Conservation (phyloP, 2,329 filamentous ascomycete species). For the Pseudodiploospora longispora region DNA sequence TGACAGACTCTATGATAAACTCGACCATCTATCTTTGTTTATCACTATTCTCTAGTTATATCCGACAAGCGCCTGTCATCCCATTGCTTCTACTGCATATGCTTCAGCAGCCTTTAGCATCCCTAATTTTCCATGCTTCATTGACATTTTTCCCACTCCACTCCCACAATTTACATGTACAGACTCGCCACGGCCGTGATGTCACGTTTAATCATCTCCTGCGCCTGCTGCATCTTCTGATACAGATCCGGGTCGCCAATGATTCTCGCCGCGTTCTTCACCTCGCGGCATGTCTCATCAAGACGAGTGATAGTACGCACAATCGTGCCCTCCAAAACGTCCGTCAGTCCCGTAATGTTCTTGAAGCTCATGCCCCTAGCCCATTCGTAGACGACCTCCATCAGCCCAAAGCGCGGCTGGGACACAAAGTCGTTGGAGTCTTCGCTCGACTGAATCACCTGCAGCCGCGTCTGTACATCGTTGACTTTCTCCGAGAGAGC, state of each 20-base stretch:
- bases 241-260: constrained; percentile 91
- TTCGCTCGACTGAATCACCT: constrained; percentile 84
- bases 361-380: constrained; percentile 97
- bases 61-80: neutral
- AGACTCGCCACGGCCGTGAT: constrained; percentile 83
- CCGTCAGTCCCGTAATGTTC: constrained; percentile 90
- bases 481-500: constrained; percentile 90
- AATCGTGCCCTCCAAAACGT: constrained; percentile 95
- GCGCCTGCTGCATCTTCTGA: constrained; percentile 92
- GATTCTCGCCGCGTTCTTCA: constrained; percentile 92
- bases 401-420: constrained; percentile 80
- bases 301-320: constrained; percentile 88
- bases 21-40: no score
- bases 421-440: constrained; percentile 90
- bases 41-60: no score
- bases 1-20: no score
- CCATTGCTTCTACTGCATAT: no score
- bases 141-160: neutral
- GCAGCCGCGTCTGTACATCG: constrained; percentile 76
- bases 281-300: constrained; percentile 93
- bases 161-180: constrained; percentile 58
- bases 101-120: no score
- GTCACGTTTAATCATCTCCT: constrained; percentile 96
- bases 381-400: constrained; percentile 99
- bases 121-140: no score